phyloP scores from a whole-genome alignment of 2,329 filamentous ascomycete species.

The Coccinonectria pachysandricola region DNA sequence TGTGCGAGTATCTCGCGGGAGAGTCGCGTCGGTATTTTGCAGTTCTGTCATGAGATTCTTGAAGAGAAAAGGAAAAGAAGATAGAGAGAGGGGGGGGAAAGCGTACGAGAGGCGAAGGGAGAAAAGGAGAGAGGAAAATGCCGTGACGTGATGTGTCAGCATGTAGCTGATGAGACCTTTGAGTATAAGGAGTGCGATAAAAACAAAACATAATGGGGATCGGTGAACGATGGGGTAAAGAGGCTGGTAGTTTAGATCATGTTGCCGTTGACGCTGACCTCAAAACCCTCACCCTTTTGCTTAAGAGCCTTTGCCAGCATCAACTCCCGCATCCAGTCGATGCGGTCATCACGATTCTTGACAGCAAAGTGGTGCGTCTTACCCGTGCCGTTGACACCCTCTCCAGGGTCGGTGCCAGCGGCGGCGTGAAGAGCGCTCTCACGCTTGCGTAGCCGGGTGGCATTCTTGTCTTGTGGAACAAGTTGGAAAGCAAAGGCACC shows the following conservation, averaged over 20 bases:
- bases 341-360: conserved; percentile 74
- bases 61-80: conserved; percentile 5
- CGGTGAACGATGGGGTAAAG: too few relatives aligned
- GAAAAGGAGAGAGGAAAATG: background rate
- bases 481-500: conserved; percentile 78
- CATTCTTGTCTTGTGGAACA: conserved; percentile 56
- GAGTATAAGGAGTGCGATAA: conserved; percentile 3
- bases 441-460: conserved; percentile 42
- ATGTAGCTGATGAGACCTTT: too few relatives aligned
- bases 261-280: conserved; percentile 72
- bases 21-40: conserved; percentile 16
- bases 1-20: conserved; percentile 20
- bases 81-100: conserved; percentile 3
- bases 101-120: background rate
- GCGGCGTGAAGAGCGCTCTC: conserved; percentile 35
- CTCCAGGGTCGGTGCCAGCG: conserved; percentile 22
- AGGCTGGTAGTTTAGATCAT: conserved; percentile 44
- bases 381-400: conserved; percentile 49
- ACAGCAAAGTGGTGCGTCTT: conserved; percentile 96
- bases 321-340: conserved; percentile 93
- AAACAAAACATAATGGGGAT: background rate
- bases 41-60: conserved; percentile 14
- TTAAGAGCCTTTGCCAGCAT: conserved; percentile 84
- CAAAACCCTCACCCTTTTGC: conserved; percentile 74
- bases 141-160: background rate